Base-by-base conservation (phyloP, 2,329 filamentous ascomycete species). In the Cordyceps fumosorosea region DNA sequence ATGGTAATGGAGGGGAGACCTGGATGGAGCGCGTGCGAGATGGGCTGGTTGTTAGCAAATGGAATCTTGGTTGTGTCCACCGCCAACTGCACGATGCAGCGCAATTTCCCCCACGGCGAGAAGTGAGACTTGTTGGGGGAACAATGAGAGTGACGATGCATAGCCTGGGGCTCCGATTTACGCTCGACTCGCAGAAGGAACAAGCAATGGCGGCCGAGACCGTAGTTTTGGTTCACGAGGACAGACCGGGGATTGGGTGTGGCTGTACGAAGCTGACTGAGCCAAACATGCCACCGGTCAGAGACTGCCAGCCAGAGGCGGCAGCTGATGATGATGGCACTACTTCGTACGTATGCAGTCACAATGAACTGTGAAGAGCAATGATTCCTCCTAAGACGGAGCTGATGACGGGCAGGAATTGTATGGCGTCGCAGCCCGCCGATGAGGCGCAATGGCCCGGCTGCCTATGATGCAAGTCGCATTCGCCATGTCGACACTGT, bases 381-480 rank as follows among this genome's bases (percentile, higher is more conserved):
- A 37, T 37, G 11, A 12, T 37, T 10, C 11, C 29, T 32, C 29
- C 12, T 12, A 18, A 8, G 12, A 18, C 16, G 6, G 40, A 44
- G 40, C 40, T 44, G 40, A 47, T 22, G 44, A 47, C 44, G n/a
- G 20, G 22, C n/a, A n/a, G 44, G n/a, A 47, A 22, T 12, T 22
- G 44, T 20, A 56, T 56, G 42, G 55, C 55, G 55, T 47, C 55
- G 55, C 55, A 56, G 55, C 55, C 32, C 26, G 55, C 55, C 44
- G 44, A 57, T 57, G 44, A 40, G 44, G 20, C 55, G 55, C 29
- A 34, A 57, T 57, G 40, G 55, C 42, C 16, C n/a, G 44, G 29
- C n/a, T 7, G n/a, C 18, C 26, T 26, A 57, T 57, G 55, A 57
- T 57, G 55, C 55, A 57, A 57, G 44, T 42, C n/a, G 44, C 20